Base-by-base conservation (phyloP, 2,329 filamentous ascomycete species). In the Immersiporthe knoxdaviesiana region DNA sequence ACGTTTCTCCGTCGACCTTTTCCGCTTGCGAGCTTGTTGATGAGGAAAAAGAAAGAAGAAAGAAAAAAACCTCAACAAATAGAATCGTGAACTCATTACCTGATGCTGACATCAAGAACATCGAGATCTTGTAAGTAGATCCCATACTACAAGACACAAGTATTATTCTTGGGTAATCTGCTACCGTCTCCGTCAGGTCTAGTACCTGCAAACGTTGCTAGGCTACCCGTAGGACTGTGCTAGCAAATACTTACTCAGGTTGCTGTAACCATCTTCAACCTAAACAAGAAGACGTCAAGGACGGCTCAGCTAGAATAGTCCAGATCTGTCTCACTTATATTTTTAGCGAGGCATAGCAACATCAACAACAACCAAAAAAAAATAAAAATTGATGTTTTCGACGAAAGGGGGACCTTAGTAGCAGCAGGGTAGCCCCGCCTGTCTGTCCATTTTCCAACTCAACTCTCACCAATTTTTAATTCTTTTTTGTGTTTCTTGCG, bases 1-100 rank as follows among this genome's bases (percentile, higher is more conserved):
- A 64, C 64, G 60, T 52, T 63, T 59, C 68, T 69, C 62, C n/a
- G 52, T 52, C 56, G n/a, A 24, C 56, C 30, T 24, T n/a, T 56
- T 5, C 8, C 50, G 11, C 14, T 2, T 54, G 12, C 12, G 27
- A n/a, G 21, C 14, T 30, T n/a, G n/a, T n/a, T n/a, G n/a, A n/a
- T n/a, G n/a, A n/a, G n/a, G n/a, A n/a, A n/a, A n/a, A n/a, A n/a
- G n/a, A n/a, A n/a, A n/a, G n/a, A n/a, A n/a, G n/a, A n/a, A n/a
- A n/a, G n/a, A n/a, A n/a, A 12, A 63, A 62, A 61, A 7, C 18
- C 44, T 47, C 16, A n/a, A 18, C 2, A 37, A 56, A 18, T 56
- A 30, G 12, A 56, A 56, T 7, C 12, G 32, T 37, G 30, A 18
- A n/a, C 16, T 37, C 18, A 59, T 37, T 59, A 37, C 56, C 35